A percentile compares a stretch with the other conserved stretches of the same genome.
Conservation (phyloP, 495 filamentous ascomycete genomes). For the Ascodesmis nigricans region DNA sequence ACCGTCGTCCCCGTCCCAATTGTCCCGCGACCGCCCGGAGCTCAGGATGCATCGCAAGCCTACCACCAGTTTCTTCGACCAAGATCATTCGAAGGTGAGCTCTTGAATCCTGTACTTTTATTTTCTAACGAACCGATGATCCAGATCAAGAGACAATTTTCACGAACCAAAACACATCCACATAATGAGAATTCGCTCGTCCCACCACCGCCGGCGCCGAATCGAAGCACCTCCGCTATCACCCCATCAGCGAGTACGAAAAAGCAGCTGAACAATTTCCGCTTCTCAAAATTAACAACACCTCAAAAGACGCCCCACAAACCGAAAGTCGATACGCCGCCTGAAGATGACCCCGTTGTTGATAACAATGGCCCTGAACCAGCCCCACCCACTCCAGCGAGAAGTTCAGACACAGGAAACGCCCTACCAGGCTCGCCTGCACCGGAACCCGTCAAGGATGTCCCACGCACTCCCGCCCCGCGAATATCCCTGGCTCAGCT, state of each 20-base stretch:
- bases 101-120: too few species aligned
- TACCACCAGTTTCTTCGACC: conserved; percentile 20
- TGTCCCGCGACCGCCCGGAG: too few species aligned
- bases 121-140: too few species aligned
- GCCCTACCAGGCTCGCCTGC: conserved; percentile 18
- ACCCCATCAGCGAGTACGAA: conserved; percentile 15
- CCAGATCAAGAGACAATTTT: too few species aligned
- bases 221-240: conserved; percentile 5
- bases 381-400: too few species aligned
- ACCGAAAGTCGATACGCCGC: too few species aligned
- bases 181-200: neutral
- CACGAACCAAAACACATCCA: neutral
- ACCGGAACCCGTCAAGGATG: conserved; percentile 26
- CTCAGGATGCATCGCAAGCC: conserved; percentile 18
- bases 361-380: too few species aligned
- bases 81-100: conserved; percentile 18
- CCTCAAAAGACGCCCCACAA: conserved; percentile 23
- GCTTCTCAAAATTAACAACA: conserved; percentile 12
- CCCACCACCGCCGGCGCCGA: neutral
- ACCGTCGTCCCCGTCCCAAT: too few species aligned
- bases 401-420: conserved; percentile 19
- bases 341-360: too few species aligned
- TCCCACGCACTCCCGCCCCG: conserved; percentile 50
- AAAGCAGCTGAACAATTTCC: conserved; percentile 16
- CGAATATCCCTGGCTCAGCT: conserved; percentile 59